phyloP scores from a whole-genome alignment of 257 asterid species.

The Misopates orontium region DNA sequence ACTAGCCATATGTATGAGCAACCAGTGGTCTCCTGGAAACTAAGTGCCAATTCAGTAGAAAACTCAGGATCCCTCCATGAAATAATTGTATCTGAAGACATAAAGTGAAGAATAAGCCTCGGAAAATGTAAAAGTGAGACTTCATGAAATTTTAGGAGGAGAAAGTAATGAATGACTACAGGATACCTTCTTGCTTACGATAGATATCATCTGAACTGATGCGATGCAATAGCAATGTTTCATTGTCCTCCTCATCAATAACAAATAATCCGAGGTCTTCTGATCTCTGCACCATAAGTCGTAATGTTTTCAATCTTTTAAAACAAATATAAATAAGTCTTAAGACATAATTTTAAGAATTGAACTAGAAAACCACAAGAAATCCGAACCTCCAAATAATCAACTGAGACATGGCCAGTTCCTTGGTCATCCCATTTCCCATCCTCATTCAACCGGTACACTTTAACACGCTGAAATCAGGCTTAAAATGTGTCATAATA shows the following conservation, averaged over 20 bases:
- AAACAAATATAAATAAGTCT: background rate
- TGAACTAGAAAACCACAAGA: background rate
- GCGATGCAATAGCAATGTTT: constrained; percentile 73
- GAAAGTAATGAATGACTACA: constrained; percentile 6
- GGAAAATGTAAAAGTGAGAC: constrained; percentile 18
- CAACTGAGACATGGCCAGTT: constrained; percentile 94
- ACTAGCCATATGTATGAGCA: constrained; percentile 96
- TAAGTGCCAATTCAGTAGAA: constrained; percentile 93
- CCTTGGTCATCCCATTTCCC: constrained; percentile 99
- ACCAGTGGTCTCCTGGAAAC: constrained; percentile 96
- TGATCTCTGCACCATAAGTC: constrained; percentile 62
- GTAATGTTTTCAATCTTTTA: constrained; percentile 22
- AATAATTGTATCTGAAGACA: constrained; percentile 77
- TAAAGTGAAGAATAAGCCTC: constrained; percentile 17
- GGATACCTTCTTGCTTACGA: constrained; percentile 91
- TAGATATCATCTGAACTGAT: constrained; percentile 91
- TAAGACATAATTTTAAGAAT: constrained; percentile 12
- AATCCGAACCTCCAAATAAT: constrained; percentile 72
- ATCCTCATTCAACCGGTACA: constrained; percentile 82
- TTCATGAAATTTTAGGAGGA: constrained; percentile 4
- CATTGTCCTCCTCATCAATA: constrained; percentile 84
- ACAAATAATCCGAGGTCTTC: constrained; percentile 83
- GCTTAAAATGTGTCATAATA: constrained; percentile 12
- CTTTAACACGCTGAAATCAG: constrained; percentile 85
- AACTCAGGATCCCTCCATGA: constrained; percentile 97